phyloP scores from a whole-genome alignment of 441 rosid species.

The Adansonia madagascariensis region DNA sequence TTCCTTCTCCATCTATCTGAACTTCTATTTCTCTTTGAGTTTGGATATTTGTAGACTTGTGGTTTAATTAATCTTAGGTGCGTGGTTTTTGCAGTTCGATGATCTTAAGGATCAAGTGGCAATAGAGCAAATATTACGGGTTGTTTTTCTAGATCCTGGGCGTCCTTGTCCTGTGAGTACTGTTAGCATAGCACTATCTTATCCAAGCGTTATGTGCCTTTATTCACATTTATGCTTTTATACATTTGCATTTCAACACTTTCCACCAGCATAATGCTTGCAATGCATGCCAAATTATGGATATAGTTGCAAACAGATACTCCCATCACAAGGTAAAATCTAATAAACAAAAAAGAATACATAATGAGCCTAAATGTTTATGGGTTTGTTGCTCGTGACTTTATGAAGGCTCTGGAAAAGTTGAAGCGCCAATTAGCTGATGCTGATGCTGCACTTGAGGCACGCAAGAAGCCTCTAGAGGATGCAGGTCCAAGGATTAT shows the following conservation, averaged over 20 bases:
- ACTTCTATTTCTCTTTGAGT: background rate
- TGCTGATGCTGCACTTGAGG: constrained; percentile 46
- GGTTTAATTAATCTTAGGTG: constrained; percentile 14
- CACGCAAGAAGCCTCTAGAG: constrained; percentile 43
- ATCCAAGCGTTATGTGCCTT: background rate
- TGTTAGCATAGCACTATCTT: background rate
- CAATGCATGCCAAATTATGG: background rate
- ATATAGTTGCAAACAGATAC: background rate
- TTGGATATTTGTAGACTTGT: background rate
- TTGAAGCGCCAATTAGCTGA: constrained; percentile 48
- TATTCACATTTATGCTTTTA: background rate
- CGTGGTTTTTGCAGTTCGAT: constrained; percentile 51
- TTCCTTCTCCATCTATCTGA: constrained; percentile 9
- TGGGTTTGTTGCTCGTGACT: background rate
- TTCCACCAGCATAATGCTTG: background rate
- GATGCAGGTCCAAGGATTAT: constrained; percentile 60
- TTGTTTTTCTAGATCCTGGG: constrained; percentile 61
- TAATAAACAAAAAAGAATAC: background rate
- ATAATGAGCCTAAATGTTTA: background rate
- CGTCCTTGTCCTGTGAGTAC: constrained; percentile 63
- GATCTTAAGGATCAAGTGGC: constrained; percentile 67
- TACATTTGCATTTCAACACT: constrained; percentile 1
- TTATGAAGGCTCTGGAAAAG: constrained; percentile 43
- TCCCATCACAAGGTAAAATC: background rate
- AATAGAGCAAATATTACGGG: constrained; percentile 63